Evolutionary conservation across 176 grass and related monocot genomes (phyloP), one percentile per base, ranked within the genome.

Genomic region (Aegilops tauschii): DNA sequence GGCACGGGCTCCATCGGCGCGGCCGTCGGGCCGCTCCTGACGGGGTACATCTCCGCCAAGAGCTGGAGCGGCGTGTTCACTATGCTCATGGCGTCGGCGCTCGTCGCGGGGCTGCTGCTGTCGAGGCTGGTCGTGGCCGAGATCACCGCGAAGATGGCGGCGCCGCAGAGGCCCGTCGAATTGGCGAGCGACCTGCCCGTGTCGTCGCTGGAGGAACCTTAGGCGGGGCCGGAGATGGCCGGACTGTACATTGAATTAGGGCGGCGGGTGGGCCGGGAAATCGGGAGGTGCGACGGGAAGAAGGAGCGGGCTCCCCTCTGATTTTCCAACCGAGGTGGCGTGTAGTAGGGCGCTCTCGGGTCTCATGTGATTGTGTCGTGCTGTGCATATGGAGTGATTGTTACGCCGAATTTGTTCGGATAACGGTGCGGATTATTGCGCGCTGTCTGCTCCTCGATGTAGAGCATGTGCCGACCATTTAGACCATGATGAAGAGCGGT

Each of bases 41-140:
- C 95, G 7, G 95, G 95, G 28, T 97, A 97, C 87, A 94, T 97
- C 44, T 97, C 95, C 0, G 61, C 86, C 56, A 91, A 50, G 79
- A 97, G 95, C 72, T 97, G 95, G 95, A 86, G 86, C 83, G 88
- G 83, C 45, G 95, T 94, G 79, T 97, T 97, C 90, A 91, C 90
- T 6, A 92, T 97, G 92, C 90, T 97, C 7, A 94, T 94, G 90
- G 87, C 36, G 28, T 91, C 95, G 4, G 95, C 92, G 34, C 86
- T 94, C 77, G 18, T 97, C 69, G 88, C 92, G 0, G 95, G 95
- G 9, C 52, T 97, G 77, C 78, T 97, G 39, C 59, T 97, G 54
- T 85, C 95, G 9, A 89, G 80, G 69, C 88, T 97, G 14, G 92
- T 97, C 16, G 20, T 86, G 72, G 92, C 90, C 0, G 95, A 97